phyloP scores from a whole-genome alignment of 2,329 filamentous ascomycete species.

The Aquanectria penicillioides region DNA sequence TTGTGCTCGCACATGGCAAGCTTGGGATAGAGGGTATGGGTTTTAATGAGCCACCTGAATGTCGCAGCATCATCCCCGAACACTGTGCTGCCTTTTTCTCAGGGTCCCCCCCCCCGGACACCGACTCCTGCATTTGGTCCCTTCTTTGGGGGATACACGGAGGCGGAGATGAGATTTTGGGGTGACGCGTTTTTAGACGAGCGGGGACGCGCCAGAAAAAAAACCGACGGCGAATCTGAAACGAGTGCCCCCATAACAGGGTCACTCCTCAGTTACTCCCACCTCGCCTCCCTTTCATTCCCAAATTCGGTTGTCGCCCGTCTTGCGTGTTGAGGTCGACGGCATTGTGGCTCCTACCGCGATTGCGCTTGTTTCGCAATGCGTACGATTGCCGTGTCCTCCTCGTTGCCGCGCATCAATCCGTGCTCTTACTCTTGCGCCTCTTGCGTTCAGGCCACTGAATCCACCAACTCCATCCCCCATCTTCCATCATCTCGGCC shows the following conservation, averaged over 20 bases:
- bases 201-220: conserved; percentile 12
- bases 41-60: conserved; percentile 38
- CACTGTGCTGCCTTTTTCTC: conserved; percentile 11
- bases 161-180: conserved; percentile 26
- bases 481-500: conserved; percentile 24
- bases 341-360: conserved; percentile 17
- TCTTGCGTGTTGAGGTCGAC: background rate
- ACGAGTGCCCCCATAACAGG: too few relatives aligned
- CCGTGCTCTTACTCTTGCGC: conserved; percentile 15
- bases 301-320: background rate
- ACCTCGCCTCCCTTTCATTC: conserved; percentile 19
- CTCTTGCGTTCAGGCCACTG: background rate
- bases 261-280: conserved; percentile 11
- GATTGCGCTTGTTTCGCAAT: conserved; percentile 38
- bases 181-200: conserved; percentile 26
- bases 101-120: conserved; percentile 17
- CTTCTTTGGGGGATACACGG: conserved; percentile 6
- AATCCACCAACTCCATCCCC: conserved; percentile 7
- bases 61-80: conserved; percentile 25
- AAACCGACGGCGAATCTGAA: conserved; percentile 2
- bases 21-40: conserved; percentile 26
- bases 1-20: conserved; percentile 18
- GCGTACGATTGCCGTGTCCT: conserved; percentile 6
- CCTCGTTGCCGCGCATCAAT: conserved; percentile 20
- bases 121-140: conserved; percentile 9